Evolutionary conservation across 169 alveolate genomes (phyloP), one percentile per base, ranked within the genome.

Genomic region (Perkinsus olseni): DNA sequence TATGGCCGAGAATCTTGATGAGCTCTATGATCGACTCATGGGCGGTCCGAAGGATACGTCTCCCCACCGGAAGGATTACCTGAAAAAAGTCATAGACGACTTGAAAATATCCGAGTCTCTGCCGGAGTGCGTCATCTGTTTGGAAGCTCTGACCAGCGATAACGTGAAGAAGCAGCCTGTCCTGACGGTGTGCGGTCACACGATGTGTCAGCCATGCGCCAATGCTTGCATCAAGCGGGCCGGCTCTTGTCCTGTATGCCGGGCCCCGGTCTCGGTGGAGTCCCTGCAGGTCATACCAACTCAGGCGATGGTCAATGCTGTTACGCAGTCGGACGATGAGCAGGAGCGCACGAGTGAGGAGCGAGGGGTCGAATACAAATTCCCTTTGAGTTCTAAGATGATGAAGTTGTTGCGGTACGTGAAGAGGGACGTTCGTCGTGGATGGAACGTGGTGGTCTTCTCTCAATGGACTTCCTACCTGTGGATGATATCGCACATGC

Each of bases 401-500:
- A 94, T 91, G 74, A 93, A 82, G 74, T 38, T 94, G 92, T 92
- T 94, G 92, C 93, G 93, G 38, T 94, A 94, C 90, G 74, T 94
- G 62, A 93, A 94, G 92, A n/a, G 93, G 34, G 95, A 94, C 39
- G 93, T 94, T 92, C 37, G 92, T 48, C 91, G 93, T 40, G 95
- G 93, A 38, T 91, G 93, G 74, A 94, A 94, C 74, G 91, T 94
- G 74, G 95, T 94, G 17, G 94, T 94, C 11, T 94, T 94, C 92
- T 94, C 95, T 1, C 95, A 94, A 24, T 94, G 95, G 95, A 94
- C 93, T n/a, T 94, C 94, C 20, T 92, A 93, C 91, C 93, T 94
- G 28, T 93, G 93, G 92, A 94, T 94, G 90, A 94, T 94, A 0
- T 91, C 93, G 74, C 93, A 94, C 74, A 93, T 94, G 93, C 48